These are phyloP conservation scores for Capronia epimyces DNA, from an alignment of 2,329 filamentous ascomycete genomes.

Conservation along the genomic window DNA sequence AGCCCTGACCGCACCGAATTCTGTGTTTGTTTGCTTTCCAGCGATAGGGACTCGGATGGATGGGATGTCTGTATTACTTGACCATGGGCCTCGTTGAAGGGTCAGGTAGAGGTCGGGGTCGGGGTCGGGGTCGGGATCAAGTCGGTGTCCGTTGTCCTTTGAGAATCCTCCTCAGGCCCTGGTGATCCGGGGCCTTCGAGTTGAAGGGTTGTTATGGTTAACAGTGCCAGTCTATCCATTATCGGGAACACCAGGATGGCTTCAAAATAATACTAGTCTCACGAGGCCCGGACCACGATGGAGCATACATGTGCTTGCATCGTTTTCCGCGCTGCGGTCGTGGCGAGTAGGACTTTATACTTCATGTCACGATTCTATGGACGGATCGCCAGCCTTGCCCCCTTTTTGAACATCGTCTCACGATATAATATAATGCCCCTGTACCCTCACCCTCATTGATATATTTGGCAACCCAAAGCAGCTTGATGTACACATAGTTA, in stretches of 20 bases:
- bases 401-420: too few relatives aligned
- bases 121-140: not conserved
- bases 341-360: too few relatives aligned
- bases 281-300: too few relatives aligned
- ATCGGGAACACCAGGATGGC: not conserved
- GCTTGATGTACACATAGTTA: too few relatives aligned
- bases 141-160: not conserved
- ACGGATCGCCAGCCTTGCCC: too few relatives aligned
- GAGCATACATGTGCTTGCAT: too few relatives aligned
- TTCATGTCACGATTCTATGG: too few relatives aligned
- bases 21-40: not conserved
- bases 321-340: too few relatives aligned
- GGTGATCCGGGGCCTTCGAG: not conserved
- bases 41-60: not conserved
- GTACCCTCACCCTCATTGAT: too few relatives aligned
- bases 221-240: not conserved
- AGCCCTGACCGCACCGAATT: not conserved
- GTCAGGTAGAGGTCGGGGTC: not conserved
- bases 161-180: not conserved
- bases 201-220: not conserved
- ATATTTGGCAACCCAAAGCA: too few relatives aligned
- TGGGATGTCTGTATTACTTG: not conserved
- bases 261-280: too few relatives aligned
- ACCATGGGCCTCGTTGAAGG: not conserved
- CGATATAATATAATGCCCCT: too few relatives aligned